Conservation (phyloP, 345 rosid species). For the Eucalyptus curtisii region DNA sequence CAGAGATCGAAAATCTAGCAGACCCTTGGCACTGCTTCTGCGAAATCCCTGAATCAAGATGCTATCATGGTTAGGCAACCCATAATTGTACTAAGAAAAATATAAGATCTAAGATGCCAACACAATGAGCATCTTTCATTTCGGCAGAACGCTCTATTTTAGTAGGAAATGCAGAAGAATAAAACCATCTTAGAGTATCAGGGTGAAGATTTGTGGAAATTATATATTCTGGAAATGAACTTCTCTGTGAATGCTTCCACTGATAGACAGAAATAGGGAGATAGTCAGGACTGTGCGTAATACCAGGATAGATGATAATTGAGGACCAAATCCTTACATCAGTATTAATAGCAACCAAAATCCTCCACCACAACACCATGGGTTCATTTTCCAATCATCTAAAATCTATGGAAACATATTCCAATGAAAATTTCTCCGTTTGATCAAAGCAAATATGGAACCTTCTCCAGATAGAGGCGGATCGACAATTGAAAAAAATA, state of each 20-base stretch:
- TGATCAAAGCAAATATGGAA: not conserved
- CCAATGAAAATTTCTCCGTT: not conserved
- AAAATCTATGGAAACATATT: not conserved
- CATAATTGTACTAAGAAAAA: not conserved
- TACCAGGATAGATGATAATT: not conserved
- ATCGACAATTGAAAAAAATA: not conserved
- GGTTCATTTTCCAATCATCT: not conserved
- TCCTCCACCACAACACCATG: not conserved
- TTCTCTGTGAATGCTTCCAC: not conserved
- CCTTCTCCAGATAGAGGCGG: not conserved
- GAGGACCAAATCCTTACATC: not conserved
- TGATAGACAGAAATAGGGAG: not conserved
- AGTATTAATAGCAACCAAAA: not conserved
- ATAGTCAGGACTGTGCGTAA: not conserved
- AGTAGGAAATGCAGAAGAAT: not conserved
- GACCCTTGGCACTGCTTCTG: conserved; percentile 22
- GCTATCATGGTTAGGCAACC: not conserved
- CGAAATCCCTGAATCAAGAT: conserved; percentile 27
- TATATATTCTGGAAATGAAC: not conserved
- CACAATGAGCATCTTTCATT: not conserved
- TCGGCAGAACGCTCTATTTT: not conserved
- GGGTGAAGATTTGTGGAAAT: not conserved
- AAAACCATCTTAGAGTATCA: not conserved
- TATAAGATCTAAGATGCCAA: not conserved
- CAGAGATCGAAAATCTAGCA: conserved; percentile 27